Percentiles rank a stretch among this genome's conserved stretches.
phyloP scores from a whole-genome alignment of 768 basidiomycete species.

The Tulasnella sp. region DNA sequence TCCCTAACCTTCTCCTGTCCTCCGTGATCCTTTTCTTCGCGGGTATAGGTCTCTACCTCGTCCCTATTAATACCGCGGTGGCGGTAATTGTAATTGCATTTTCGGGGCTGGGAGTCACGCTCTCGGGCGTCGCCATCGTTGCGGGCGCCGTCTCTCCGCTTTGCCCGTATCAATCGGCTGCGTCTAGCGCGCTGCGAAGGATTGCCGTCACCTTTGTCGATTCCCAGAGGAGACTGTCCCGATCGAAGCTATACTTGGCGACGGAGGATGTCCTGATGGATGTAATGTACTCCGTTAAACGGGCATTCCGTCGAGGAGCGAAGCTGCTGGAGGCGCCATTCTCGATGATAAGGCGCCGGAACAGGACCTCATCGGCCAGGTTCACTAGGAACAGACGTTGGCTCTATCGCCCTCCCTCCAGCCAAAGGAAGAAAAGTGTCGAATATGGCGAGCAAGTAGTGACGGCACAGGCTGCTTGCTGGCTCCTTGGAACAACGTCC shows the following conservation, averaged over 20 bases:
- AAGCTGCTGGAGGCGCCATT: no score
- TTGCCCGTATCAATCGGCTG: constrained; percentile 23
- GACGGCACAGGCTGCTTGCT: not conserved
- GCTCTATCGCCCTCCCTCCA: no score
- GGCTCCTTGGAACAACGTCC: not conserved
- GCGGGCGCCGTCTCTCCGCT: not conserved
- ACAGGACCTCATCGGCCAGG: no score
- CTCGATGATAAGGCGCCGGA: no score
- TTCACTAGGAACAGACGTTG: no score
- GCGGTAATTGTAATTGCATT: constrained; percentile 17
- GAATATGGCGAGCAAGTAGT: not conserved
- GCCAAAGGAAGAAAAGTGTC: not conserved
- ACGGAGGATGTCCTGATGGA: not conserved
- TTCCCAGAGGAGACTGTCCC: not conserved
- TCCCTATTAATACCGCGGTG: not conserved
- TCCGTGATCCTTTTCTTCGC: constrained; percentile 22
- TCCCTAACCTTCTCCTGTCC: constrained; percentile 15
- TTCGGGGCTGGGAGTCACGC: not conserved
- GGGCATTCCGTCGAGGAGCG: no score
- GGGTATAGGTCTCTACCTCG: constrained; percentile 5
- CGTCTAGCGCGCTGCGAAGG: not conserved
- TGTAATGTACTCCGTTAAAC: no score
- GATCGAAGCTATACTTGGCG: not conserved
- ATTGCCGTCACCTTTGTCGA: not conserved
- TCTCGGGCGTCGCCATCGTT: not conserved